These are phyloP conservation scores for Scleromitrula shiraiana DNA, from an alignment of 2,329 filamentous ascomycete genomes.

Conservation along the genomic window DNA sequence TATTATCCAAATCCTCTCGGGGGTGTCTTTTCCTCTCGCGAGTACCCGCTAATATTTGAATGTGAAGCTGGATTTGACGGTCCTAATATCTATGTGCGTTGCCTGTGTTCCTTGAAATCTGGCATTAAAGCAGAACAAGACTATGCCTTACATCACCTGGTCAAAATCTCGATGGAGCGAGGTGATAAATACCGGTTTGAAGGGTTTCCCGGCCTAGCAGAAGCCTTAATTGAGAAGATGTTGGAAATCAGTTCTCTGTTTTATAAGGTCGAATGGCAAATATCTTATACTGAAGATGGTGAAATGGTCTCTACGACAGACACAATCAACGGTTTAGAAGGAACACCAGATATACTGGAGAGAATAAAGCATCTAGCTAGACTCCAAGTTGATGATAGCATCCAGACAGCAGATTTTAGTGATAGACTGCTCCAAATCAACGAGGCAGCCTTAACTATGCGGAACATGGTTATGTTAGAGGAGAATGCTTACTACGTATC, in stretches of 20 bases:
- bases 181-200: conserved; percentile 96
- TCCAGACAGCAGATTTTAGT: conserved; percentile 64
- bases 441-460: conserved; percentile 78
- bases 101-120: conserved; percentile 75
- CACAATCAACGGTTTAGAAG: conserved; percentile 55
- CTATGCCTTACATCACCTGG: conserved; percentile 88
- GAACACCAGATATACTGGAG: conserved; percentile 64
- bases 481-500: conserved; percentile 82
- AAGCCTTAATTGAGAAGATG: conserved; percentile 79
- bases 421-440: conserved; percentile 69
- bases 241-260: conserved; percentile 72
- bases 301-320: conserved; percentile 40
- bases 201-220: conserved; percentile 79
- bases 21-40: background rate
- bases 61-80: conserved; percentile 57
- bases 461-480: conserved; percentile 91
- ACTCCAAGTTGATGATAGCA: conserved; percentile 54
- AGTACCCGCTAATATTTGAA: conserved; percentile 12
- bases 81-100: conserved; percentile 86
- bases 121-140: conserved; percentile 73
- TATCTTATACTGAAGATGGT: conserved; percentile 61
- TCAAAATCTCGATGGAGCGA: conserved; percentile 90
- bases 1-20: conserved; percentile 21
- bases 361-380: conserved; percentile 57
- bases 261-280: conserved; percentile 73